Base-by-base conservation (phyloP, 2,329 filamentous ascomycete genomes). In the Aureobasidium sp. region DNA sequence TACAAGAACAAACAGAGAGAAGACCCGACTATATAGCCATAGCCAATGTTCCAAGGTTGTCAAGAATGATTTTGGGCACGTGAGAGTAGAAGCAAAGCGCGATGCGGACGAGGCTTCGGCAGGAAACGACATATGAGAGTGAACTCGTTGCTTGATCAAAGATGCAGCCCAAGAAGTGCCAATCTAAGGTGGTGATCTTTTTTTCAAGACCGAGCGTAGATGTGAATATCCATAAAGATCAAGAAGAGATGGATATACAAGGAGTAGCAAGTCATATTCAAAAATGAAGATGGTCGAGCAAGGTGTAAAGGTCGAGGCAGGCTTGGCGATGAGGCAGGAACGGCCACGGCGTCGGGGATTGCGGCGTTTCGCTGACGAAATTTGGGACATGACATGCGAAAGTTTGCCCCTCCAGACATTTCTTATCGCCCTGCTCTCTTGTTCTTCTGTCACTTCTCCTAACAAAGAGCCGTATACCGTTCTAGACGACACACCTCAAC, bases 351-450 rank as follows among this genome's bases (percentile, higher is more conserved):
- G 34, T 15, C 51, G 51, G 51, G 51, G 51, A 41, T 55, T 55
- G 51, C 51, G 51, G 51, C 51, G 51, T 41, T 55, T 55, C 20
- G 53, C 39, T 46, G 39, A 59, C 39, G 55, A 59, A 43, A 47
- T 55, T 55, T 41, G 41, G 46, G 39, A 26, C 27, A 59, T 29
- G 55, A 59, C 24, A 47, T 48, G 55, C 34, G 55, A 59, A 59
- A 59, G 29, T 59, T 48, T 48, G 55, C 55, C 55, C 43, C 55
- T 59, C 55, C 55, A 59, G 55, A 47, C 43, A 59, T 59, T 59
- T 59, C 41, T 47, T 59, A 47, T 57, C 41, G 41, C n/a, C 32
- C 39, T 39, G 55, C 41, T 39, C 26, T 48, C 39, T 59, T 32
- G 41, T 29, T 32, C 43, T 59, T 39, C 34, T n/a, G 24, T 10